Base-by-base conservation (phyloP, 441 rosid genomes). In the Erodium texanum region DNA sequence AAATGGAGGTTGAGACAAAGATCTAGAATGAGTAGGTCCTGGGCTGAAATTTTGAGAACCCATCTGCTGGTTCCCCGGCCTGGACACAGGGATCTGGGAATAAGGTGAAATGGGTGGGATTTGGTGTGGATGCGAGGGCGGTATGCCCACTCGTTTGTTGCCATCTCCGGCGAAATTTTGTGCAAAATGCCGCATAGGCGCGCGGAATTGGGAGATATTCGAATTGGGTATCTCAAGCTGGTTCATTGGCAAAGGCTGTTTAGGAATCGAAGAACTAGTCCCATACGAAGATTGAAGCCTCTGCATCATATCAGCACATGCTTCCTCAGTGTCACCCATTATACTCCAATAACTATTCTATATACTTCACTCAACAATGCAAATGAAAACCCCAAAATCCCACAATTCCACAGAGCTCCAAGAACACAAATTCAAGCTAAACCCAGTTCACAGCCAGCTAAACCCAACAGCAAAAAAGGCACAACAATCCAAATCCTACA, bases 31-130 rank as follows among this genome's bases (percentile, higher is more conserved):
- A 65, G 82, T 70, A 16, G 85, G 82, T 10, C 81, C 87, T 0
- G 81, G 78, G 68, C 79, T 74, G 38, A 81, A 86, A 67, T 68
- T 77, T 74, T 70, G 87, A 0, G 84, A 74, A 70, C 85, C 80
- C 78, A 77, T 65, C 71, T 83, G 93, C 75, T 74, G 90, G 77
- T 73, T 84, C 18, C 65, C 50, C 0, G 83, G 81, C 68, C 88
- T 78, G 59, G 89, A 76, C 73, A 69, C 81, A 0, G 86, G 94
- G 87, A 89, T 87, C 88, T 87, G 90, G 50, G 97, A 89, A 74
- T 77, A 89, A 0, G 97, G 99, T 0, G 97, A 89, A 70, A 93
- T 78, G 64, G 94, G 98, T 3, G 95, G 95, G 75, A 89, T 86
- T 74, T 85, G 89, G 78, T 79, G 84, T 9, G 96, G 96, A 68